phyloP scores from a whole-genome alignment of 176 grass and related monocot species.

The Saccharum spontaneum region DNA sequence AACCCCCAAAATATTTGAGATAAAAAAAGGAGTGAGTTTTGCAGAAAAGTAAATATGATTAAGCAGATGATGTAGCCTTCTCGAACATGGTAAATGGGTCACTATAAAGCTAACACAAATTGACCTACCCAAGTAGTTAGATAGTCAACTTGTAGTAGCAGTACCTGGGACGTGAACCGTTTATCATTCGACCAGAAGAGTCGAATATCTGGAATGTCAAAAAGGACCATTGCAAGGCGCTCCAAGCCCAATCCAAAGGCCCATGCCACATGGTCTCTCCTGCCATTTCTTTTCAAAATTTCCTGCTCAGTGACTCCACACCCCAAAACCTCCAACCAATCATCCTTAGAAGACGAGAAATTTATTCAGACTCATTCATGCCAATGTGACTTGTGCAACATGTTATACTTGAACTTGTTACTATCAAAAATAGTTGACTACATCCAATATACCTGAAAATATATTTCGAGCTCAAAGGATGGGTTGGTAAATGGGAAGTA shows the following conservation, averaged over 20 bases:
- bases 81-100: background rate
- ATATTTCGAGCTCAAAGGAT: conserved; percentile 97
- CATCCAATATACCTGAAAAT: conserved; percentile 72
- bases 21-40: background rate
- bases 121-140: background rate
- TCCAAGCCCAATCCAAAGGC: conserved; percentile 94
- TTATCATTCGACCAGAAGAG: conserved; percentile 93
- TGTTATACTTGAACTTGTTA: background rate
- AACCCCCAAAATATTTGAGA: background rate
- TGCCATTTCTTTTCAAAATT: conserved; percentile 79
- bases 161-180: conserved; percentile 92
- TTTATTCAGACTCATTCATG: conserved; percentile 26
- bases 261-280: conserved; percentile 80
- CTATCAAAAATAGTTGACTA: background rate
- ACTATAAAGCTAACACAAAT: background rate
- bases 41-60: background rate
- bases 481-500: conserved; percentile 98
- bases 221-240: conserved; percentile 85
- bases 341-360: conserved; percentile 48
- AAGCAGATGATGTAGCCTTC: background rate
- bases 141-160: conserved; percentile 10
- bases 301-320: conserved; percentile 95
- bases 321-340: conserved; percentile 98
- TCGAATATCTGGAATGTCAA: conserved; percentile 83
- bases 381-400: conserved; percentile 9